Base-by-base conservation (phyloP, 2,329 filamentous ascomycete species). In the Trichoderma pleuroti region DNA sequence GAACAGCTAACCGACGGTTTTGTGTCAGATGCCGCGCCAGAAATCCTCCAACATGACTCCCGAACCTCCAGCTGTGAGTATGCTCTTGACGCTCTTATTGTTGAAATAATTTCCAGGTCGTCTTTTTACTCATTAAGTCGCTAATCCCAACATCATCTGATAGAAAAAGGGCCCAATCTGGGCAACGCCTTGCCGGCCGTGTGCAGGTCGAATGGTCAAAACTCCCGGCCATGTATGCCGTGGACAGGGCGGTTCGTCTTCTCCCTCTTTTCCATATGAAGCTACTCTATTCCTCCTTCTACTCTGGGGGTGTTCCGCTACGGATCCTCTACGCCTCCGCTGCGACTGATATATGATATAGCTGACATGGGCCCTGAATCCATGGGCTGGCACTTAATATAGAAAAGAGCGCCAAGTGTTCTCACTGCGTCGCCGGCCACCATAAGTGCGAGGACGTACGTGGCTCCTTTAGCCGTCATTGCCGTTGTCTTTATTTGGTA, bases 371-470 rank as follows among this genome's bases (percentile, higher is more conserved):
- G 49, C 34, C 49, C 60, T 32, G 24, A 5, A 21, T 28, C 1
- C 16, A n/a, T 28, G 57, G 65, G 57, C 26, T 62, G 65, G 36
- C 24, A 32, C 21, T 52, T 36, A 16, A 34, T 70, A 4, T 57
- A 72, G 71, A 72, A 26, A 72, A 72, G 39, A 72, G 71, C 56
- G 71, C 71, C 32, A 72, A 72, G 59, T 72, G 71, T 63, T 66
- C 71, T 70, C 71, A 72, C 56, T 72, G 71, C 28, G 71, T 72
- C 28, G 68, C 71, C 34, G 71, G 71, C 12, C 71, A 72, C 32
- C 71, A 72, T 21, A 70, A 67, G 63, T 72, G 71, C 62, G 71
- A 72, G 68, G 71, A 72, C 57, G 71, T 72, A 72, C 34, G 71
- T 72, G 64, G 57, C 18, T 28, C 70, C 70, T 63, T 36, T 16